Evolutionary conservation across 495 filamentous ascomycete genomes (phyloP).

Genomic region (Astrothelium subdiscretum): DNA sequence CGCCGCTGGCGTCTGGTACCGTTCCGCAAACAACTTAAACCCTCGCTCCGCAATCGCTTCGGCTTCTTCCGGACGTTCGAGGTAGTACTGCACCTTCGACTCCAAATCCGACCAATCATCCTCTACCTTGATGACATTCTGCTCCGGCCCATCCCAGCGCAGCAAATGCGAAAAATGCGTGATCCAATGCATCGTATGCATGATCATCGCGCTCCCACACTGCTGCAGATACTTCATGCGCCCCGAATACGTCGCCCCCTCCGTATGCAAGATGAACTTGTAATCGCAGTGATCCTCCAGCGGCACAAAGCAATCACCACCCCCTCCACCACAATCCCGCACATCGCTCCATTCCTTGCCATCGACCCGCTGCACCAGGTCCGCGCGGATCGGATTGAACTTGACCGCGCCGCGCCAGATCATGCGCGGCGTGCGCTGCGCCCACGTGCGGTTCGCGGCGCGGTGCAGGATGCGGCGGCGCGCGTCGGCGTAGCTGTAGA

Average conservation of each 20-base stretch:
- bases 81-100: conserved; percentile 9
- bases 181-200: conserved; percentile 36
- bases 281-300: conserved; percentile 52
- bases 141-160: conserved; percentile 30
- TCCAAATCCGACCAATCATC: conserved; percentile 19
- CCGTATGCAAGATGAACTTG: conserved; percentile 46
- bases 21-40: conserved; percentile 14
- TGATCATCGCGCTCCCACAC: conserved; percentile 46
- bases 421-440: conserved; percentile 13
- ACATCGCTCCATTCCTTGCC: conserved; percentile 13
- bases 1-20: conserved; percentile 24
- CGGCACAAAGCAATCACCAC: conserved; percentile 29
- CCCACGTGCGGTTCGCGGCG: conserved; percentile 5
- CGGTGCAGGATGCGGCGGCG: background rate
- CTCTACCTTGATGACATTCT: conserved; percentile 20
- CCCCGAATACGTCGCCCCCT: conserved; percentile 43
- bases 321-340: conserved; percentile 6
- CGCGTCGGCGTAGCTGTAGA: conserved; percentile 3
- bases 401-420: conserved; percentile 17
- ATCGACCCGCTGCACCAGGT: conserved; percentile 1
- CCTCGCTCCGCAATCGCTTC: conserved; percentile 17
- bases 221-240: conserved; percentile 48
- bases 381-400: background rate
- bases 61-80: conserved; percentile 5
- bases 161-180: conserved; percentile 34